These are phyloP conservation scores for Pseudognaphalium luteoalbum DNA, from an alignment of 129 eudicot genomes.

Conservation along the genomic window DNA sequence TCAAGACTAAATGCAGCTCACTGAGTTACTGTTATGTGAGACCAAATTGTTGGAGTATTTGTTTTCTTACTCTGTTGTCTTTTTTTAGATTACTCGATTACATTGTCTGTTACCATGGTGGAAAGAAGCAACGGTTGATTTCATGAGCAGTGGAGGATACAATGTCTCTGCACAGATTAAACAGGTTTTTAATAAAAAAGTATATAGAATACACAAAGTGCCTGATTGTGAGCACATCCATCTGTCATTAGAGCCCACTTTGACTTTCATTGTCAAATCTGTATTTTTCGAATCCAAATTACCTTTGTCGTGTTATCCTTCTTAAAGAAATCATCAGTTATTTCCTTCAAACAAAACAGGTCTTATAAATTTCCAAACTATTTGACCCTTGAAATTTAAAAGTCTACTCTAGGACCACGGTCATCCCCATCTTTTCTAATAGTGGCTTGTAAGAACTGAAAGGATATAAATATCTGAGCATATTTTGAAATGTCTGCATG, in stretches of 20 bases:
- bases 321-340: background rate
- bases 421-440: background rate
- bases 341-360: background rate
- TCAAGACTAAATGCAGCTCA: conserved; percentile 3
- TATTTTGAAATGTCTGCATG: background rate
- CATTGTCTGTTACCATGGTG: conserved; percentile 94
- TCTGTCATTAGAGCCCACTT: background rate
- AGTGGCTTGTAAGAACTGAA: background rate
- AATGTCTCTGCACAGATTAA: conserved; percentile 62
- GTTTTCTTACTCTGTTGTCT: background rate
- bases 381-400: background rate
- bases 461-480: background rate
- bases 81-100: conserved; percentile 65
- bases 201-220: background rate
- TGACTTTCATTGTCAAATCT: background rate
- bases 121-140: conserved; percentile 81
- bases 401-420: background rate
- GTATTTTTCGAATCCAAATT: background rate
- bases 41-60: background rate
- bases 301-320: background rate
- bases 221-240: background rate
- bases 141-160: conserved; percentile 89
- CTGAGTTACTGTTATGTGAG: background rate
- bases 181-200: conserved; percentile 40
- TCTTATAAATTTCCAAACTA: background rate